phyloP scores from a whole-genome alignment of 169 alveolate species.

The Miamiensis avidus region DNA sequence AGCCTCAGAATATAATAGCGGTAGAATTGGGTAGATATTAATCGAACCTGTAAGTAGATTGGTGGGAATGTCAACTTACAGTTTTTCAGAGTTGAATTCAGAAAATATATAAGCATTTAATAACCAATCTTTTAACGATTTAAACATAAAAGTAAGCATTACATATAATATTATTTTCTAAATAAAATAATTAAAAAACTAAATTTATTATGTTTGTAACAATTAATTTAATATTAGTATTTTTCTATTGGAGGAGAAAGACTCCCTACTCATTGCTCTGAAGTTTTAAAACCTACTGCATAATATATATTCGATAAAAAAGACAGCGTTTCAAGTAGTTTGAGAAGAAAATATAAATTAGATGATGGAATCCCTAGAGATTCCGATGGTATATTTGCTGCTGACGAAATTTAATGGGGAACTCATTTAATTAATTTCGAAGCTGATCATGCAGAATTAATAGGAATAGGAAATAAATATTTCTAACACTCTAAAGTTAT shows the following conservation, averaged over 20 bases:
- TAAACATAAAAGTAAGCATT: too few relatives aligned
- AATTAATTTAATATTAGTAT: not conserved
- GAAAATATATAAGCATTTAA: not conserved
- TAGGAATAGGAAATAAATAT: slow-evolving; percentile 9
- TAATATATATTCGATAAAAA: not conserved
- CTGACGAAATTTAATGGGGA: slow-evolving; percentile 31
- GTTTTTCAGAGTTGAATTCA: not conserved
- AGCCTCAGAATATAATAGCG: not conserved
- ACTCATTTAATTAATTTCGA: slow-evolving; percentile 29
- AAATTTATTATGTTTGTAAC: too few relatives aligned
- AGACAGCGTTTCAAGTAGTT: not conserved
- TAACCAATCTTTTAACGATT: not conserved
- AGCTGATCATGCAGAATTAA: slow-evolving; percentile 24
- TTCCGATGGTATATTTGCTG: slow-evolving; percentile 20
- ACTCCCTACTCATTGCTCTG: not conserved
- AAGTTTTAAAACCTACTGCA: not conserved
- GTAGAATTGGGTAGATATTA: not conserved
- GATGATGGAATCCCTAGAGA: slow-evolving; percentile 8
- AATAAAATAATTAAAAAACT: too few relatives aligned
- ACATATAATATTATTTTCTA: not conserved
- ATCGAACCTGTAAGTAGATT: not conserved
- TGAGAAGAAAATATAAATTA: too few relatives aligned
- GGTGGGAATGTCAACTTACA: not conserved
- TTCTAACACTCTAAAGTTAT: not conserved
- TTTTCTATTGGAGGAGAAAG: not conserved